phyloP scores from a whole-genome alignment of 345 rosid species.

The Xanthoceras sorbifolium region DNA sequence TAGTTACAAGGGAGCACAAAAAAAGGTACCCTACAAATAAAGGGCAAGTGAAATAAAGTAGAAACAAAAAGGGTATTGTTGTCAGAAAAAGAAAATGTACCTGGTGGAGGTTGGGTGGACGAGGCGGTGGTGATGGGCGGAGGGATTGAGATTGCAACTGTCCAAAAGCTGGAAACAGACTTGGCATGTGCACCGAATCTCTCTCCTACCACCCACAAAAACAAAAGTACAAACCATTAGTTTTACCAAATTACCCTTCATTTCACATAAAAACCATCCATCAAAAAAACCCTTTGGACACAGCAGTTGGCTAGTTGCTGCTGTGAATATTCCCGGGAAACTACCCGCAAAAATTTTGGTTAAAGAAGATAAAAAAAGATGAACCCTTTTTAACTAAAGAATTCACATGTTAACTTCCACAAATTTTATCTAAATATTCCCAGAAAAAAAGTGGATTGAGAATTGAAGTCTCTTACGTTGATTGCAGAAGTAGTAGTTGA shows the following conservation, averaged over 20 bases:
- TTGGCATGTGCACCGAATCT: conserved; percentile 61
- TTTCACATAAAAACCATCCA: neutral
- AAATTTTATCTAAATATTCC: neutral
- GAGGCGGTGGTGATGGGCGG: conserved; percentile 44
- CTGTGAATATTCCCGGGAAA: conserved; percentile 2
- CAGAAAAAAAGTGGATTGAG: neutral
- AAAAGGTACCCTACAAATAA: too few species aligned
- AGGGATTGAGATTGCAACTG: conserved; percentile 51
- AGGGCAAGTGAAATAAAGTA: neutral
- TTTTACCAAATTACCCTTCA: conserved; percentile 22
- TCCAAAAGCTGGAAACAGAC: conserved; percentile 62
- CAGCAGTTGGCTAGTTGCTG: neutral
- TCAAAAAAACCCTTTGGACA: neutral
- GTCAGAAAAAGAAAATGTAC: conserved; percentile 21
- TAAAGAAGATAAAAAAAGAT: neutral
- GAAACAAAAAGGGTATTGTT: conserved; percentile 14
- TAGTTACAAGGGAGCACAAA: too few species aligned
- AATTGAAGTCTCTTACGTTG: conserved; percentile 34
- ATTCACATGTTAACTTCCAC: neutral
- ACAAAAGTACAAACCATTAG: neutral
- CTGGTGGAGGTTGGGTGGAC: conserved; percentile 49
- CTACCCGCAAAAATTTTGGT: neutral
- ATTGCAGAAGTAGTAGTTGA: conserved; percentile 45
- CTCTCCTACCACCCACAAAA: conserved; percentile 45
- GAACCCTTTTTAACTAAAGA: neutral